Conservation (phyloP, 2,329 filamentous ascomycete species). For the Balansia obtecta region DNA sequence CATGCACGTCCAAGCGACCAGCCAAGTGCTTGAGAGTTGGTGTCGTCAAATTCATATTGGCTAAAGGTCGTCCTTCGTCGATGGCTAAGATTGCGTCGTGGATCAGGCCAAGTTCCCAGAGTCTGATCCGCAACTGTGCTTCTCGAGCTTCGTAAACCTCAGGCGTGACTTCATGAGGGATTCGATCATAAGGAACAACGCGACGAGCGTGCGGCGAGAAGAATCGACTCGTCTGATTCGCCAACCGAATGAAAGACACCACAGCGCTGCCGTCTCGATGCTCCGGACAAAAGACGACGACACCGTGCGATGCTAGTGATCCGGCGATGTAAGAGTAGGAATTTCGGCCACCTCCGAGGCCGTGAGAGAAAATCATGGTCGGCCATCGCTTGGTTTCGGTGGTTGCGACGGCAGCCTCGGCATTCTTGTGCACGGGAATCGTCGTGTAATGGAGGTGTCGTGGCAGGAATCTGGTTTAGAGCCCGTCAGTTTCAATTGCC, state of each 20-base stretch:
- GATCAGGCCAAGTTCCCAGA: slow-evolving; percentile 66
- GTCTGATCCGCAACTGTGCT: slow-evolving; percentile 58
- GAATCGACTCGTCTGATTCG: slow-evolving; percentile 29
- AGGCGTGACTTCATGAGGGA: slow-evolving; percentile 50
- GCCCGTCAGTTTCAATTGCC: background rate
- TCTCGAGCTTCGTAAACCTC: slow-evolving; percentile 58
- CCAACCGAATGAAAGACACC: slow-evolving; percentile 56
- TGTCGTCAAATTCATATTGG: slow-evolving; percentile 40
- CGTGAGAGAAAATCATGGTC: slow-evolving; percentile 76
- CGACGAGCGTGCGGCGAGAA: slow-evolving; percentile 15
- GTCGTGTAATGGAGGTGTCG: slow-evolving; percentile 61
- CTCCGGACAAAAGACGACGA: slow-evolving; percentile 70
- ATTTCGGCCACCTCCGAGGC: slow-evolving; percentile 68
- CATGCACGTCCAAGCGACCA: slow-evolving; percentile 51
- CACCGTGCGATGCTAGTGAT: slow-evolving; percentile 67
- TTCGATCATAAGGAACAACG: slow-evolving; percentile 34
- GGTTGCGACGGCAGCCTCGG: slow-evolving; percentile 46
- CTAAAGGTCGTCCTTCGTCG: slow-evolving; percentile 38
- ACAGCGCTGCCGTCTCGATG: slow-evolving; percentile 74
- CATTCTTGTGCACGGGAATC: slow-evolving; percentile 62
- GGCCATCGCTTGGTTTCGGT: slow-evolving; percentile 52
- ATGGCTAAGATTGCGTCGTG: slow-evolving; percentile 57
- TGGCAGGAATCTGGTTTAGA: slow-evolving; percentile 43
- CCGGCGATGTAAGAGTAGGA: slow-evolving; percentile 75
- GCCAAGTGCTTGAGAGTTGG: slow-evolving; percentile 45